Evolutionary conservation across 768 basidiomycete species (phyloP).

Genomic region (Tricholoma terreum): DNA sequence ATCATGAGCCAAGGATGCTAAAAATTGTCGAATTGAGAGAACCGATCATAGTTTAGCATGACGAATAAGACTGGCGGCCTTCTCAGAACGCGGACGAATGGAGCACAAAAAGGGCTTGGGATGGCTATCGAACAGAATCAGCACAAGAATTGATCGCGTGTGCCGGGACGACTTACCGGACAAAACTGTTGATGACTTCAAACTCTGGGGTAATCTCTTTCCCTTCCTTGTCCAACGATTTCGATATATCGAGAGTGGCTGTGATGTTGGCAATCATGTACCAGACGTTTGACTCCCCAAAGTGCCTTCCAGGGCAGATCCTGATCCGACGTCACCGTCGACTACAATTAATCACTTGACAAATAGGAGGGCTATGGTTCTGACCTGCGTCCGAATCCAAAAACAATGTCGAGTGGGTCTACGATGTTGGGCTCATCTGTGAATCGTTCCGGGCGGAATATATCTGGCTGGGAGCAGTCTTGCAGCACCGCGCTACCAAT

Average conservation of each 20-base stretch:
- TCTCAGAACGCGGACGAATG: constrained; percentile 42
- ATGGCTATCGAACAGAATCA: constrained; percentile 33
- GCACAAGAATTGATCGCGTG: neutral
- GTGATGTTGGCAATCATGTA: constrained; percentile 42
- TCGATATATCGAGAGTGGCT: constrained; percentile 43
- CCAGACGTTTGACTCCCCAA: constrained; percentile 49
- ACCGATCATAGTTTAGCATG: constrained; percentile 19
- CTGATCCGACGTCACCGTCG: constrained; percentile 21
- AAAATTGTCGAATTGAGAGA: neutral
- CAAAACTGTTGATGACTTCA: constrained; percentile 41
- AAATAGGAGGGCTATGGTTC: constrained; percentile 1
- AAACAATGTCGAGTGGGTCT: constrained; percentile 48
- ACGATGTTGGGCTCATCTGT: constrained; percentile 34
- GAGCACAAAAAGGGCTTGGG: constrained; percentile 47
- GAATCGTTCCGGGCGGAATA: constrained; percentile 51
- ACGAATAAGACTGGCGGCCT: constrained; percentile 26
- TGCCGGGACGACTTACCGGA: constrained; percentile 35
- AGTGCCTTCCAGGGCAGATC: constrained; percentile 53
- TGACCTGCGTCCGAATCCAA: constrained; percentile 58
- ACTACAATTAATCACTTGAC: neutral
- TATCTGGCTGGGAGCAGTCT: constrained; percentile 42
- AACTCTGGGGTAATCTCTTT: constrained; percentile 35
- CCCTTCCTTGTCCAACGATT: constrained; percentile 39
- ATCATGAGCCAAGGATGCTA: neutral
- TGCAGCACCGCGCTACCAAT: constrained; percentile 38